These are phyloP conservation scores for Pedinophyceae sp. DNA, from an alignment of 139 green algal species.

Conservation along the genomic window DNA sequence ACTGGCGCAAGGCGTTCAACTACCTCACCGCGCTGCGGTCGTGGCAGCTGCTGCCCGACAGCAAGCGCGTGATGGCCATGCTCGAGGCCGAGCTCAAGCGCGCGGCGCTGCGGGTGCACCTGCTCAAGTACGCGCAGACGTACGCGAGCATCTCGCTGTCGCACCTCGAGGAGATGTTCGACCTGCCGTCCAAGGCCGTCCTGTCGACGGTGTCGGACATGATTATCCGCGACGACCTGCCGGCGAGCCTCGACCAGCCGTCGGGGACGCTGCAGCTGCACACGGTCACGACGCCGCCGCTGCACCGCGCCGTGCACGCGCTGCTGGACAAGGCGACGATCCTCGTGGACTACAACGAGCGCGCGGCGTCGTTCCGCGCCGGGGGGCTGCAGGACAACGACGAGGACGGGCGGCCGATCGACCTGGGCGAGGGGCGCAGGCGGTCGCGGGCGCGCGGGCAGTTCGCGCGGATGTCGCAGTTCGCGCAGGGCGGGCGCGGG, in stretches of 20 bases:
- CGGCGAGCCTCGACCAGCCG: constrained; percentile 80
- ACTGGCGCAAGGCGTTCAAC: constrained; percentile 61
- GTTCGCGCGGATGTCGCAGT: not conserved
- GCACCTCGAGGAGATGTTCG: constrained; percentile 79
- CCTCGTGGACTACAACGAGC: constrained; percentile 92
- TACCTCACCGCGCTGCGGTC: constrained; percentile 42
- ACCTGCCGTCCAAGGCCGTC: constrained; percentile 58
- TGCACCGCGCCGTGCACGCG: constrained; percentile 41
- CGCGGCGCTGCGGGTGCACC: constrained; percentile 30
- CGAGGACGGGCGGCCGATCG: constrained; percentile 21
- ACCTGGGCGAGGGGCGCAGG: not conserved
- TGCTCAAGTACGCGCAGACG: constrained; percentile 67
- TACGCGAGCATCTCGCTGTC: constrained; percentile 72
- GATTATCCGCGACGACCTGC: constrained; percentile 81
- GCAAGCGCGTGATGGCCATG: constrained; percentile 47
- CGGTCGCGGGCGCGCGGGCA: not conserved
- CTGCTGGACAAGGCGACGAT: constrained; percentile 11
- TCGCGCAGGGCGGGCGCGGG: not conserved
- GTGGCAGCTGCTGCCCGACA: constrained; percentile 58
- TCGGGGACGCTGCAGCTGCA: constrained; percentile 86
- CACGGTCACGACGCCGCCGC: constrained; percentile 43
- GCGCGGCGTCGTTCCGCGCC: constrained; percentile 58
- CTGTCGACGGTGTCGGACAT: constrained; percentile 54
- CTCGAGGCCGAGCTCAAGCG: constrained; percentile 47
- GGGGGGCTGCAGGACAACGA: constrained; percentile 46